Conservation (phyloP, 108 stramenopile species). For the Cyclotella choctawhatcheeana region DNA sequence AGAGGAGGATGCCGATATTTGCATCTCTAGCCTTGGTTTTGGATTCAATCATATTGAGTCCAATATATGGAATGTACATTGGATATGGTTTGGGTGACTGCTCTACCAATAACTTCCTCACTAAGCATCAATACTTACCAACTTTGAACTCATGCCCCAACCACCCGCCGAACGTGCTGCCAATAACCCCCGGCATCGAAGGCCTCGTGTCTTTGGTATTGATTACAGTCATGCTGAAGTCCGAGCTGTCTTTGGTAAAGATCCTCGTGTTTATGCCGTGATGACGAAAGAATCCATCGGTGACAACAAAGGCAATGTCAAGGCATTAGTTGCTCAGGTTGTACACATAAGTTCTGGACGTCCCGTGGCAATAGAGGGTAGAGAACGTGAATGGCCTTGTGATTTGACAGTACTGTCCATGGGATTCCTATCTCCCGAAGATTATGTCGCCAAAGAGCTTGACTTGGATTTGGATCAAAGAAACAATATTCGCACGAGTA, state of each 20-base stretch:
- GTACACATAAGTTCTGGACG: slow-evolving; percentile 89
- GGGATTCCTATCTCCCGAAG: slow-evolving; percentile 97
- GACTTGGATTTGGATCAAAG: slow-evolving; percentile 90
- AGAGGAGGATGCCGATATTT: no score
- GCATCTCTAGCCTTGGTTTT: no score
- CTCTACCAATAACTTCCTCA: no score
- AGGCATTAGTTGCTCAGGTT: slow-evolving; percentile 93
- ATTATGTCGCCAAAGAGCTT: slow-evolving; percentile 78
- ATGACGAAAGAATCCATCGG: slow-evolving; percentile 97
- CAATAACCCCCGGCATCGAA: slow-evolving; percentile 98
- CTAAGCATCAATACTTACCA: no score
- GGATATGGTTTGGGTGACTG: no score
- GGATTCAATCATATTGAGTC: no score
- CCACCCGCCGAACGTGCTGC: slow-evolving; percentile 91
- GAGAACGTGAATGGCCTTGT: slow-evolving; percentile 92
- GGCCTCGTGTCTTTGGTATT: slow-evolving; percentile 96
- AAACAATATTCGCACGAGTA: slow-evolving; percentile 93
- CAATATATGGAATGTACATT: no score
- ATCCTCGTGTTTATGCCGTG: slow-evolving; percentile 95
- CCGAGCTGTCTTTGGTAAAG: slow-evolving; percentile 91
- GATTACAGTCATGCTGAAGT: slow-evolving; percentile 98
- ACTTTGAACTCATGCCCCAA: slow-evolving; percentile 97
- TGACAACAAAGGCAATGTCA: slow-evolving; percentile 91
- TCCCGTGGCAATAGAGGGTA: slow-evolving; percentile 84
- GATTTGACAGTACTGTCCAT: slow-evolving; percentile 94